phyloP scores from a whole-genome alignment of 2,329 filamentous ascomycete genomes.

The Coniosporium tulheliwenetii region DNA sequence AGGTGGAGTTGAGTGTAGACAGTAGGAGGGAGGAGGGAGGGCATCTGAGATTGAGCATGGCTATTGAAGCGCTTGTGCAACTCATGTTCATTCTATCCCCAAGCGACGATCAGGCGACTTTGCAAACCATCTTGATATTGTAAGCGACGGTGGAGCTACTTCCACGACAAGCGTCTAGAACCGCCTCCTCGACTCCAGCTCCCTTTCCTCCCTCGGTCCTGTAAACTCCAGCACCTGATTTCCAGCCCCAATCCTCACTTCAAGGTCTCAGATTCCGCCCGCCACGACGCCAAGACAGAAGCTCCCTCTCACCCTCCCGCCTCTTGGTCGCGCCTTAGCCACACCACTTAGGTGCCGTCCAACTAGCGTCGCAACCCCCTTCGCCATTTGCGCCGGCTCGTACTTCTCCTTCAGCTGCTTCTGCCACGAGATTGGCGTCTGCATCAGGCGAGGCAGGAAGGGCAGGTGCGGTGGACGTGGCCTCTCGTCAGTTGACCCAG shows the following conservation, averaged over 20 bases:
- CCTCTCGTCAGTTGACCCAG: conserved; percentile 25
- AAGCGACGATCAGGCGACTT: too few relatives aligned
- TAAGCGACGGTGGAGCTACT: too few relatives aligned
- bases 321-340: conserved; percentile 23
- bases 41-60: too few relatives aligned
- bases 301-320: conserved; percentile 26
- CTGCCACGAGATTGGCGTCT: conserved; percentile 24
- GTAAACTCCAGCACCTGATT: conserved; percentile 21
- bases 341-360: conserved; percentile 22
- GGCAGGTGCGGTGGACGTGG: conserved; percentile 22
- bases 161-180: too few relatives aligned
- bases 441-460: conserved; percentile 13
- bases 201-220: conserved; percentile 28
- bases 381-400: conserved; percentile 23
- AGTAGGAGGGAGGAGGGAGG: too few relatives aligned
- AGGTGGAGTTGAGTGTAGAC: too few relatives aligned
- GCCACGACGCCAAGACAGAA: conserved; percentile 32
- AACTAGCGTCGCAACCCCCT: conserved; percentile 22
- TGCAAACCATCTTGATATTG: too few relatives aligned
- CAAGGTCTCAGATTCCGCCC: conserved; percentile 29
- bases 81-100: too few relatives aligned
- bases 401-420: conserved; percentile 22
- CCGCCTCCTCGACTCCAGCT: conserved; percentile 26
- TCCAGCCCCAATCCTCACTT: conserved; percentile 18
- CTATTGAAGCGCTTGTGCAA: too few relatives aligned